Conservation (phyloP, 495 filamentous ascomycete species). For the Aspergillus nanangensis region DNA sequence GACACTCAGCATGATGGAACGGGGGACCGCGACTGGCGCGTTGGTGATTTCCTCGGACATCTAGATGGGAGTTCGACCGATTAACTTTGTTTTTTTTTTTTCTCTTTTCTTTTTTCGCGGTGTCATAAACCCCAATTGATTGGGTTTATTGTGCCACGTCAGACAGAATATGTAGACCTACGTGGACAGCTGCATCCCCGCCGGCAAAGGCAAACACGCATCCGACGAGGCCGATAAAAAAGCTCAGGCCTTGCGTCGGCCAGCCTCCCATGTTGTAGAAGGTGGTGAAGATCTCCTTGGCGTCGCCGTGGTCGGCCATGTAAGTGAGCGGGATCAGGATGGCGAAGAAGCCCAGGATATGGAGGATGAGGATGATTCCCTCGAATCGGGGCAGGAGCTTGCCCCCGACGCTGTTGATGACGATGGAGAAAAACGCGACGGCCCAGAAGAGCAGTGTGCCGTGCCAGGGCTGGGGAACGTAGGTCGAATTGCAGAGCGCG, state of each 20-base stretch:
- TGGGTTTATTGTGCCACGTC: background rate
- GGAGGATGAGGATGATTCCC: conserved; percentile 40
- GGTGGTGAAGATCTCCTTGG: conserved; percentile 39
- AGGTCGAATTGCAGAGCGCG: conserved; percentile 28
- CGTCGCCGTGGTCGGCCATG: conserved; percentile 36
- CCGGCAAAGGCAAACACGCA: conserved; percentile 40
- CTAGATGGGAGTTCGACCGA: conserved; percentile 19
- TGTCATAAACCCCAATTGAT: background rate
- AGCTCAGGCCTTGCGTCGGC: conserved; percentile 36
- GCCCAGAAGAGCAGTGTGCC: conserved; percentile 42
- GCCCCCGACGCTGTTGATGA: conserved; percentile 37
- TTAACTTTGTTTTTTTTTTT: background rate
- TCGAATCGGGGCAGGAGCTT: conserved; percentile 42
- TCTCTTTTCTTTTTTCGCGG: background rate
- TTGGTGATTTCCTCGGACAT: conserved; percentile 53
- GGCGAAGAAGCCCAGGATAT: conserved; percentile 48
- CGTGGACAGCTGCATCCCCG: conserved; percentile 37
- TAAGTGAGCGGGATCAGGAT: conserved; percentile 46
- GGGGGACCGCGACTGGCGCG: conserved; percentile 41
- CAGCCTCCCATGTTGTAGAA: conserved; percentile 45
- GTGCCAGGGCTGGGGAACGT: conserved; percentile 35
- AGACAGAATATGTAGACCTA: conserved; percentile 14
- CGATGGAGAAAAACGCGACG: conserved; percentile 27
- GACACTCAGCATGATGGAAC: conserved; percentile 40
- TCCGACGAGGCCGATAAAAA: conserved; percentile 39